Percentiles rank a stretch among this genome's conserved stretches.
These are phyloP conservation scores for Ephemerocybe angulata DNA, from an alignment of 768 basidiomycete genomes.

Conservation along the genomic window DNA sequence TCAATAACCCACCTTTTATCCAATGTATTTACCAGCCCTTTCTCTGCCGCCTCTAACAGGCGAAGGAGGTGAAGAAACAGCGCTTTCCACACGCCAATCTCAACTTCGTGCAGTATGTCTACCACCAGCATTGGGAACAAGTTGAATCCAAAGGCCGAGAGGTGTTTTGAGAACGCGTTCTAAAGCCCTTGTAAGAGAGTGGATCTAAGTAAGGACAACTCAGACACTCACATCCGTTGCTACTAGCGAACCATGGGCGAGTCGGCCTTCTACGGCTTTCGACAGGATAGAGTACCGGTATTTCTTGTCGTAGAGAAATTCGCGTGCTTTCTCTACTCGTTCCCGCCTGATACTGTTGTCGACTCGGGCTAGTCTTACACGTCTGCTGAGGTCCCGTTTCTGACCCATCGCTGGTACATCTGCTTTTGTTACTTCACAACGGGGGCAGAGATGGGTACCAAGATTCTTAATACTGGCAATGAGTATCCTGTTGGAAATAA, in stretches of 20 bases:
- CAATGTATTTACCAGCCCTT: slow-evolving; percentile 8
- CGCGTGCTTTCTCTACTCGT: neutral
- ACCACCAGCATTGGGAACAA: slow-evolving; percentile 23
- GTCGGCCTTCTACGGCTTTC: neutral
- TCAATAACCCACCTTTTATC: slow-evolving; percentile 17
- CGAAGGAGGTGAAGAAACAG: slow-evolving; percentile 33
- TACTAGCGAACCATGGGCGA: neutral
- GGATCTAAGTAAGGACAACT: slow-evolving; percentile 2
- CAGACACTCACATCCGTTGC: neutral
- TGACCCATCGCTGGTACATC: slow-evolving; percentile 27
- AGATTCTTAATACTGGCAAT: slow-evolving; percentile 30
- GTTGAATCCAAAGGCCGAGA: slow-evolving; percentile 18
- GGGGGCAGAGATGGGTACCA: slow-evolving; percentile 34
- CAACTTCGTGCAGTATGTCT: slow-evolving; percentile 37
- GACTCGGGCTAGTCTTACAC: neutral
- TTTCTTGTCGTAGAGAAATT: neutral
- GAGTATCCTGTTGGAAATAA: slow-evolving; percentile 17
- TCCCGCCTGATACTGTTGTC: neutral
- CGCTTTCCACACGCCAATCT: slow-evolving; percentile 36
- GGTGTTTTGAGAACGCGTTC: slow-evolving; percentile 29
- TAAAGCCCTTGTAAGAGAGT: slow-evolving; percentile 7
- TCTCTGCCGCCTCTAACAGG: slow-evolving; percentile 18
- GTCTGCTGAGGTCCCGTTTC: neutral
- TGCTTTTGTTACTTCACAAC: slow-evolving; percentile 25
- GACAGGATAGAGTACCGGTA: neutral